Base-by-base conservation (phyloP, 805 yeast species). In the Candida dajiaensis region DNA sequence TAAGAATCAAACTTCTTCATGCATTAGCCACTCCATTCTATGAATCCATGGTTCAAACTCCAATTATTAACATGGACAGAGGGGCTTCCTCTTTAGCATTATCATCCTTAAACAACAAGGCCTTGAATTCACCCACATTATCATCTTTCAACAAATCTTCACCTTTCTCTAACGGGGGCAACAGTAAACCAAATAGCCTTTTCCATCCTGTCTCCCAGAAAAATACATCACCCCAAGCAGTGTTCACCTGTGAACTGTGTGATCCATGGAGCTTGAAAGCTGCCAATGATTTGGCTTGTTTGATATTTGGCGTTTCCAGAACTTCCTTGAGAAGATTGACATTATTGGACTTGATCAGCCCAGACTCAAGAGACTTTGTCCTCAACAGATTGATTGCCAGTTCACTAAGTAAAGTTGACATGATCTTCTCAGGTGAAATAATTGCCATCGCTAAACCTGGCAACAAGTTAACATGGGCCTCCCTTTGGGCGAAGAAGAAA, bases 261-360 rank as follows among this genome's bases (percentile, higher is more conserved):
- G 74, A 76, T 41, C 97, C 97, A 1, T 90, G 94, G 90, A 67
- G 71, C 23, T 75, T 90, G 42, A 79, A 78, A 57, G 90, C 95
- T 7, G 89, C 95, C 15, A 90, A 92, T 61, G 97, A 90, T 65
- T 70, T 89, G 53, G 95, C 96, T 0, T 86, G 95, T 59, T 71
- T 89, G 49, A 80, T 87, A 69, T 86, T 90, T 66, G 97, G 97
- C 16, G 79, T 86, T 4, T 80, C 88, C 40, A 78, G 81, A 57
- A 72, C 70, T 33, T 81, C 81, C 25, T 69, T 89, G 31, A 74
- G 76, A 33, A 72, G 82, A 16, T 64, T 83, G 43, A 78, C 88
- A 0, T 70, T 90, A 31, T 71, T 88, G 69, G 95, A 86, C 63
- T 72, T 89, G 53, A 80, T 85, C 31, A 87, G 89, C 12, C 82